Evolutionary conservation across 331 rosid species (phyloP).

Genomic region (Cydonia oblonga): DNA sequence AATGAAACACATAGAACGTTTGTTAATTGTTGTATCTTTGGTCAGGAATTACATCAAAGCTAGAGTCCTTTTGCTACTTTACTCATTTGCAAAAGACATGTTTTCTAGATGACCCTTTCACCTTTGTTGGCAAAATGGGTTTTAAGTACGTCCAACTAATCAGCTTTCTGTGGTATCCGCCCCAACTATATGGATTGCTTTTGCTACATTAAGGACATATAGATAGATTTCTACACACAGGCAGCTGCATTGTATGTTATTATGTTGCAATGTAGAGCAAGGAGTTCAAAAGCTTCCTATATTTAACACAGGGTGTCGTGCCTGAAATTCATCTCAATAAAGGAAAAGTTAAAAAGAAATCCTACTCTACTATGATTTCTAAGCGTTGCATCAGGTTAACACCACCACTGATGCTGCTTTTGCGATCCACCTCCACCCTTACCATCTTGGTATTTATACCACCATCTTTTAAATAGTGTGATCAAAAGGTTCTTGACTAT

Average conservation of each 20-base stretch:
- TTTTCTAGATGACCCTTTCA: neutral
- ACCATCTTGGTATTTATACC: neutral
- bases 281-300: neutral
- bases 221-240: too few relatives aligned
- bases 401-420: neutral
- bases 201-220: too few relatives aligned
- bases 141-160: neutral
- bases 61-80: neutral
- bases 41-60: too few relatives aligned
- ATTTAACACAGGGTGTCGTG: neutral
- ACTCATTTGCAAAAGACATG: neutral
- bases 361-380: neutral
- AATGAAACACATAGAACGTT: too few relatives aligned
- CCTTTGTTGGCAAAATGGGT: neutral
- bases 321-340: neutral
- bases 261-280: neutral
- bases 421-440: neutral
- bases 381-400: neutral
- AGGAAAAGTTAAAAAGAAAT: neutral
- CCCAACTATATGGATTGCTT: neutral
- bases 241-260: neutral
- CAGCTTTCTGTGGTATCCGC: neutral
- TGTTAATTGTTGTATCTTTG: too few relatives aligned
- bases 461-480: neutral
- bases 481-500: neutral